Base-by-base conservation (phyloP, 805 yeast genomes). In the Saccharomyces mikatae region DNA sequence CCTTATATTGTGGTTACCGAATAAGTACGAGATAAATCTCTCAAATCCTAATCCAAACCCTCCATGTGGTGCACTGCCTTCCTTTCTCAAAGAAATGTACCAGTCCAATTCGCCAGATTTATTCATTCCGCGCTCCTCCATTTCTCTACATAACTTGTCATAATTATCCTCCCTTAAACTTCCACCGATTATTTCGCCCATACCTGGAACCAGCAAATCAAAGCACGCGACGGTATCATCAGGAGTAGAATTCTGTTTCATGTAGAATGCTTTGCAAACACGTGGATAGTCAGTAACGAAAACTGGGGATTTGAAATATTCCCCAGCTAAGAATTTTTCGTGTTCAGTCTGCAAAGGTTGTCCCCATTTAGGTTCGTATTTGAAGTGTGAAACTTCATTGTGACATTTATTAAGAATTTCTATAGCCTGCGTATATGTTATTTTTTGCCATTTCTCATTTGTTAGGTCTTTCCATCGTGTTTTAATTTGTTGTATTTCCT, bases 11-110 rank as follows among this genome's bases (percentile, higher is more conserved):
- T 85, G 91, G 21, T 85, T 75, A 3, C 84, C 89, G 6, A 83
- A 77, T 53, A 90, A 71, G 60, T 84, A 91, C 53, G 86, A 82
- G 14, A 94, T 68, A 30, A 94, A 71, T 56, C 99, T 75, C 68
- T 94, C 99, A 60, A 91, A 82, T 0, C 99, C 99, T 76, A 94
- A 74, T 0, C 99, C 99, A 71, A 86, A 94, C 0, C 99, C 99
- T 49, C 99, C 99, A 67, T 92, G 98, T 0, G 97, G 96, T 24
- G 84, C 84, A 2, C 87, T 74, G 0, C 97, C 98, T 61, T 86
- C 83, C 57, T 74, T 74, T 56, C 99, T 76, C 8, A 87, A 74
- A 1, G 84, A 79, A 28, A 85, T 60, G 65, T 91, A 94, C 99
- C 99, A 94, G 30, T 80, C 76, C 68, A 94, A 68, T 21, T 80